Evolutionary conservation across 257 asterid genomes (phyloP).

Genomic region (Primulina huaijiensis): DNA sequence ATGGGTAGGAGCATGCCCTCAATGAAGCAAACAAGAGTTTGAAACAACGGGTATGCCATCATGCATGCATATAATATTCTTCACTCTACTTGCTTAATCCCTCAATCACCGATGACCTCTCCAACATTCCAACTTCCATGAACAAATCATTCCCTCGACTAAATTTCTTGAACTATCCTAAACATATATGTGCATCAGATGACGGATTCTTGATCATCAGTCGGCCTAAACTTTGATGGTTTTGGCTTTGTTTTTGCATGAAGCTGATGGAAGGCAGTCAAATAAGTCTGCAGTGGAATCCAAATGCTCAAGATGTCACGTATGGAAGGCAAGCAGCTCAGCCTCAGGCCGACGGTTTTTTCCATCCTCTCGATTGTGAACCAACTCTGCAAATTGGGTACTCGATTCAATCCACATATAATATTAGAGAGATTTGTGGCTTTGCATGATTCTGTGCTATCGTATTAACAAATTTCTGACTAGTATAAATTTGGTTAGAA

Average conservation of each 20-base stretch:
- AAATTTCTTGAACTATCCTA: neutral
- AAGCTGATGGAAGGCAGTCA: conserved; percentile 84
- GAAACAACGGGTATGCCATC: conserved; percentile 75
- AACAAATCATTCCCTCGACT: no score
- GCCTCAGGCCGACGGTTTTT: conserved; percentile 61
- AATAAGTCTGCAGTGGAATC: conserved; percentile 80
- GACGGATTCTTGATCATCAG: neutral
- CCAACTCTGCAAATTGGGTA: conserved; percentile 96
- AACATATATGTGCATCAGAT: neutral
- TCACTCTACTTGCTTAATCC: neutral
- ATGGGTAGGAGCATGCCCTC: conserved; percentile 78
- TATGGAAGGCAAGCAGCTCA: conserved; percentile 64
- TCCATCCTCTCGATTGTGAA: conserved; percentile 82
- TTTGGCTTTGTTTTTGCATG: conserved; percentile 4
- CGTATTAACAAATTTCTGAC: no score
- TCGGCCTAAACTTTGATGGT: neutral
- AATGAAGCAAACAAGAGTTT: conserved; percentile 82
- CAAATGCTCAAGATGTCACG: conserved; percentile 60
- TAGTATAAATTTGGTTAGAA: neutral
- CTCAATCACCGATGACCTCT: no score
- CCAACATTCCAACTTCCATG: no score
- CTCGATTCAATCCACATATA: neutral
- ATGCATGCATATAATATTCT: neutral
- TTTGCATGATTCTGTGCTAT: no score
- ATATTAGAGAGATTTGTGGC: no score